Percentiles rank a stretch among this genome's conserved stretches.
phyloP scores from a whole-genome alignment of 108 stramenopile genomes.

The Pseudonitzschia multistriata region DNA sequence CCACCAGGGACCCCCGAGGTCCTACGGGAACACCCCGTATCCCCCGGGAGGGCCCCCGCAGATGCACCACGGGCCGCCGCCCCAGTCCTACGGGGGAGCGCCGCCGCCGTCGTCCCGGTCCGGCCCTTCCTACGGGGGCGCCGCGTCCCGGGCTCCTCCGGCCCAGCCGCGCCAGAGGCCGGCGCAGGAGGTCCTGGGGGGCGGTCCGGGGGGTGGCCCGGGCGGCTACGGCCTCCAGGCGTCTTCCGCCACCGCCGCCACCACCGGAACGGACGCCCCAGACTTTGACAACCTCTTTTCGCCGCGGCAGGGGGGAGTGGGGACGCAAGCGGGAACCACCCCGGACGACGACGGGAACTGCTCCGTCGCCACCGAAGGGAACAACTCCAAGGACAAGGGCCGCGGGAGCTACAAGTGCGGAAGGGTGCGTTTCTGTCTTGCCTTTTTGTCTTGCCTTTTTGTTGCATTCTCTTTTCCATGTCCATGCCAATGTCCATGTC shows the following conservation, averaged over 20 bases:
- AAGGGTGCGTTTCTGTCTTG: conserved; percentile 38
- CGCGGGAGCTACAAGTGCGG: conserved; percentile 85
- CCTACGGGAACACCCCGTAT: neutral
- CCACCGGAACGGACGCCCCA: conserved; percentile 31
- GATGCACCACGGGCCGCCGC: conserved; percentile 26
- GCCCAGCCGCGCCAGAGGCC: conserved; percentile 24
- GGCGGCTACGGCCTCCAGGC: neutral
- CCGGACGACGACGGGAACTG: conserved; percentile 29
- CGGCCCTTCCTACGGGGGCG: conserved; percentile 8
- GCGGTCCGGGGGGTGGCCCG: neutral
- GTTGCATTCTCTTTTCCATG: neutral
- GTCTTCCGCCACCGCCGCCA: conserved; percentile 18
- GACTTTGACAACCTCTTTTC: conserved; percentile 26
- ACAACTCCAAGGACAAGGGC: conserved; percentile 71
- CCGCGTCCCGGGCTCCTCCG: conserved; percentile 13
- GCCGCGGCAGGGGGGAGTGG: conserved; percentile 1
- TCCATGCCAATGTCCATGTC: neutral
- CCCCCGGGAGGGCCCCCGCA: conserved; percentile 31
- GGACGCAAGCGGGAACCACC: neutral
- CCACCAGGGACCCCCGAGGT: neutral
- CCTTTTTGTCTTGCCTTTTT: neutral
- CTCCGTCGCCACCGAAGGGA: conserved; percentile 29
- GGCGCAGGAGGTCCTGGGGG: conserved; percentile 25
- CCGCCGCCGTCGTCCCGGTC: conserved; percentile 10
- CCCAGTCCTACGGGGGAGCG: conserved; percentile 17